phyloP scores from a whole-genome alignment of 129 eudicot species.

The Flaveria linearis region DNA sequence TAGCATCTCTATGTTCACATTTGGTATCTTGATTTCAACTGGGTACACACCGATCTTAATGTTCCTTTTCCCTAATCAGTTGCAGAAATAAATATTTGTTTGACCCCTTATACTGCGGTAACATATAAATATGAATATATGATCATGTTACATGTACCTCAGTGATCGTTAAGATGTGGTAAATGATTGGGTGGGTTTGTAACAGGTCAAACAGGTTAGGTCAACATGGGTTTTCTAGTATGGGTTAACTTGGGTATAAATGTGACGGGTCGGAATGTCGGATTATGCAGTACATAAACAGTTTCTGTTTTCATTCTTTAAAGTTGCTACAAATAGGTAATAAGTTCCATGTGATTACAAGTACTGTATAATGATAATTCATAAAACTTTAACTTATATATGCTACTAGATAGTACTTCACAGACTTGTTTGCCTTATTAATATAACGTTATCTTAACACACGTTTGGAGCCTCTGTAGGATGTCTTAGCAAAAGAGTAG shows the following conservation, averaged over 20 bases:
- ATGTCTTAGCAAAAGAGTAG: background rate
- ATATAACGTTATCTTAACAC: background rate
- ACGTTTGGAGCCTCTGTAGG: background rate
- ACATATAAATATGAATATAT: background rate
- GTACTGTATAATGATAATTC: background rate
- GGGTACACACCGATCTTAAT: constrained; percentile 45
- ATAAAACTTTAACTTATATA: background rate
- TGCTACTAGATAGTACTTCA: background rate
- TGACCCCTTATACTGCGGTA: background rate
- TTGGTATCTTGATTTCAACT: constrained; percentile 72
- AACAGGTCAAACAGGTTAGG: background rate
- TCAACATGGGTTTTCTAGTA: background rate
- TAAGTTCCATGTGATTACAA: background rate
- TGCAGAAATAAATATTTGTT: background rate
- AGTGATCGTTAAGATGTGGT: background rate
- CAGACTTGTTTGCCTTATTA: too few species aligned
- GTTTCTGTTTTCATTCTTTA: background rate
- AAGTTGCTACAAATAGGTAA: background rate
- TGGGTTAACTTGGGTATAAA: background rate
- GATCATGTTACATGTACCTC: background rate
- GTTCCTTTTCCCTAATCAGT: too few species aligned
- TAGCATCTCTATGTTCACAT: constrained; percentile 85
- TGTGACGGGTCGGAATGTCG: background rate
- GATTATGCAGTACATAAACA: background rate
- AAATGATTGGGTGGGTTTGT: background rate